Evolutionary conservation across 306 rosid species (phyloP).

Genomic region (Fagus crenata): DNA sequence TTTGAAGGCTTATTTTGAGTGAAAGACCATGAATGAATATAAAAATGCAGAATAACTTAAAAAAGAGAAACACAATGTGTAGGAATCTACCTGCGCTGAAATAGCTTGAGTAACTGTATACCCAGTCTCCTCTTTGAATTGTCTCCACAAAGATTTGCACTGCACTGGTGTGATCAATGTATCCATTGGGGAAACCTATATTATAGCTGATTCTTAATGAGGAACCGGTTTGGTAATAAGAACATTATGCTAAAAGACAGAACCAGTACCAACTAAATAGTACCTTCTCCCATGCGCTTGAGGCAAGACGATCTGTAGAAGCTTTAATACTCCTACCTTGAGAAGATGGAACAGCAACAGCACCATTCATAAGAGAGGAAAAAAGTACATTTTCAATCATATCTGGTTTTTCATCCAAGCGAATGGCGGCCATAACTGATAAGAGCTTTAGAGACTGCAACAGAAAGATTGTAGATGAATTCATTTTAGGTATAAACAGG

Average conservation of each 20-base stretch:
- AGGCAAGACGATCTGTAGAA: conserved; percentile 66
- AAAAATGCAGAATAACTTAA: not conserved
- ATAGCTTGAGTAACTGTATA: conserved; percentile 79
- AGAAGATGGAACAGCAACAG: conserved; percentile 44
- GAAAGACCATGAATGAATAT: not conserved
- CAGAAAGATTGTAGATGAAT: conserved; percentile 23
- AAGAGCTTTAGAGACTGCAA: conserved; percentile 78
- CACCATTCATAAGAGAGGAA: conserved; percentile 54
- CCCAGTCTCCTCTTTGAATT: conserved; percentile 77
- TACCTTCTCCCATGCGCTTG: conserved; percentile 97
- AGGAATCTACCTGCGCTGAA: conserved; percentile 68
- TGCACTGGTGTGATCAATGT: conserved; percentile 74
- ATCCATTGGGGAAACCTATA: conserved; percentile 63
- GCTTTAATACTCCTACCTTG: conserved; percentile 42
- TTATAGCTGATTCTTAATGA: conserved; percentile 15
- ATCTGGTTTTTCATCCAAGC: conserved; percentile 81
- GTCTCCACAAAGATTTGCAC: conserved; percentile 93
- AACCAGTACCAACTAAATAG: conserved; percentile 26
- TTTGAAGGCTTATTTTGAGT: not conserved
- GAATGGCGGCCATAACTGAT: conserved; percentile 76
- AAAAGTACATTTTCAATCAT: conserved; percentile 53
- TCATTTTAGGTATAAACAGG: conserved; percentile 13
- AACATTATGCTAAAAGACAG: conserved; percentile 15
- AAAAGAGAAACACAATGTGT: conserved; percentile 4
- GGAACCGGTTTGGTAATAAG: conserved; percentile 14